A percentile compares a stretch with the other conserved stretches of the same genome.
Conservation (phyloP, 164 flowering plant species). For the Echeveria elegans region DNA sequence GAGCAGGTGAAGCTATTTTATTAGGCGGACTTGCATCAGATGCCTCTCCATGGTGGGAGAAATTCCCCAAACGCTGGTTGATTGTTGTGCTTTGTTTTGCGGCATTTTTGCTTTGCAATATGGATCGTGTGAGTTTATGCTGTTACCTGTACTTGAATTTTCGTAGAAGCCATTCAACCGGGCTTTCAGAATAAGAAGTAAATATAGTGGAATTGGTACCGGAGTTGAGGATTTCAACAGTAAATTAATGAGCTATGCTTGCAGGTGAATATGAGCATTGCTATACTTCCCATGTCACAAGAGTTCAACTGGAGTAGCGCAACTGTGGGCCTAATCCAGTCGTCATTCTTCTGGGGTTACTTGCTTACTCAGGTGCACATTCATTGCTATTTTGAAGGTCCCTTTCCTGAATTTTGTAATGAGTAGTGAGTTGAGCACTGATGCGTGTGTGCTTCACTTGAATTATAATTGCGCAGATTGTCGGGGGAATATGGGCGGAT, state of each 20-base stretch:
- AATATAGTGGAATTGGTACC: too few relatives aligned
- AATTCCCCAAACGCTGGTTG: slow-evolving; percentile 92
- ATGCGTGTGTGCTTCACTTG: too few relatives aligned
- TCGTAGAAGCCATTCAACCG: too few relatives aligned
- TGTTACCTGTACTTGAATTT: too few relatives aligned
- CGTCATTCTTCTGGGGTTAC: slow-evolving; percentile 99
- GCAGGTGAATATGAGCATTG: slow-evolving; percentile 93
- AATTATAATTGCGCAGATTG: slow-evolving; percentile 33
- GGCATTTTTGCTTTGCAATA: slow-evolving; percentile 90
- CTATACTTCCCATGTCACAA: slow-evolving; percentile 91
- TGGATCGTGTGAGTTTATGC: slow-evolving; percentile 95
- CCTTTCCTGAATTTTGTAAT: background rate
- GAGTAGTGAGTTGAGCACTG: too few relatives aligned
- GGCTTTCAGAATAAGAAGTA: too few relatives aligned
- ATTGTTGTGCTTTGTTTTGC: slow-evolving; percentile 87
- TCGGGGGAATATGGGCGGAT: slow-evolving; percentile 99
- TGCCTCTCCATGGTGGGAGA: slow-evolving; percentile 52
- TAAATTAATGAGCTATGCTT: slow-evolving; percentile 1
- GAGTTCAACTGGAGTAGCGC: slow-evolving; percentile 96
- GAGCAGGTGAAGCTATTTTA: slow-evolving; percentile 41
- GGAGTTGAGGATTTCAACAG: slow-evolving; percentile 5
- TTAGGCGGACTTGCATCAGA: slow-evolving; percentile 27
- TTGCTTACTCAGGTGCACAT: slow-evolving; percentile 80
- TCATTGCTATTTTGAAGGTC: background rate
- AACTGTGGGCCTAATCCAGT: slow-evolving; percentile 95